Percentiles rank a stretch among this genome's conserved stretches.
Evolutionary conservation across 2,329 filamentous ascomycete genomes (phyloP).

Genomic region (Dactylellina drechsleri): DNA sequence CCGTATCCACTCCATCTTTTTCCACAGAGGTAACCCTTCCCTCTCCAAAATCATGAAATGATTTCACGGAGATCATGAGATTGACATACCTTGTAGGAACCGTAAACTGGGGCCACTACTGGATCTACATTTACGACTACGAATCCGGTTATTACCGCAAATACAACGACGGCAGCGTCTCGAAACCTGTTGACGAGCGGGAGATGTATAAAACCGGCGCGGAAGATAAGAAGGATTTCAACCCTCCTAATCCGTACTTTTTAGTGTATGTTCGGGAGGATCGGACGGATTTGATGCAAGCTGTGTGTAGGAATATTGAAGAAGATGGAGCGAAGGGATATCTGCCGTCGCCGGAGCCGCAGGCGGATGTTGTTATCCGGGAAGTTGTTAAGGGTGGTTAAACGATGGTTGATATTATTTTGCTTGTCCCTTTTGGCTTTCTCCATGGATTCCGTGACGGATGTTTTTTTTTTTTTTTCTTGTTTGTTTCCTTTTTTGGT

Average conservation of each 20-base stretch:
- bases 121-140: slow-evolving; percentile 96
- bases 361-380: slow-evolving; percentile 5
- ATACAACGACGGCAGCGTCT: slow-evolving; percentile 90
- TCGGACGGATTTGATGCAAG: slow-evolving; percentile 62
- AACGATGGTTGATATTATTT: not conserved
- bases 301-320: slow-evolving; percentile 56
- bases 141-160: slow-evolving; percentile 82
- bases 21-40: slow-evolving; percentile 75
- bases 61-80: too few species aligned
- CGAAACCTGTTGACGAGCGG: slow-evolving; percentile 71
- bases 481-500: too few species aligned
- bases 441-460: not conserved
- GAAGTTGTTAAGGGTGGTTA: slow-evolving; percentile 24
- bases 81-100: slow-evolving; percentile 60
- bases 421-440: not conserved
- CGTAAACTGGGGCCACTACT: slow-evolving; percentile 85
- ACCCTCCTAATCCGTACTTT: slow-evolving; percentile 81
- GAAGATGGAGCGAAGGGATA: slow-evolving; percentile 1
- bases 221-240: slow-evolving; percentile 66
- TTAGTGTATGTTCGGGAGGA: slow-evolving; percentile 82
- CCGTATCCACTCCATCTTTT: slow-evolving; percentile 88
- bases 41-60: too few species aligned
- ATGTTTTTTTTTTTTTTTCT: slow-evolving; percentile 2
- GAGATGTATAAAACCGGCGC: slow-evolving; percentile 72
- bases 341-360: slow-evolving; percentile 1